phyloP scores from a whole-genome alignment of 768 basidiomycete species.

The Boletus sp. region DNA sequence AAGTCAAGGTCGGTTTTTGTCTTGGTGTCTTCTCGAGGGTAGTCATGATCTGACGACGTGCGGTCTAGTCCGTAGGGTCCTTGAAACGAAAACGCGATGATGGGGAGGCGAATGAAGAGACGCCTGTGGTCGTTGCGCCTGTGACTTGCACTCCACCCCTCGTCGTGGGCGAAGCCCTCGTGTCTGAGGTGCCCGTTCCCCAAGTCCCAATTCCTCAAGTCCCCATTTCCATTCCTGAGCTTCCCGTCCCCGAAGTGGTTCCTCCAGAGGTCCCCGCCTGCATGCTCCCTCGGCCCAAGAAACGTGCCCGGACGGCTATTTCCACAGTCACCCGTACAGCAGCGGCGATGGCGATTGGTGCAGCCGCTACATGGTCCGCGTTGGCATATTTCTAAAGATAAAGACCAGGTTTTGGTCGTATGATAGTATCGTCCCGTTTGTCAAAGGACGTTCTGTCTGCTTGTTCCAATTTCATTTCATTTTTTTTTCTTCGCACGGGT shows the following conservation, averaged over 20 bases:
- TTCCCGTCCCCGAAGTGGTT: background rate
- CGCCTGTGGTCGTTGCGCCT: background rate
- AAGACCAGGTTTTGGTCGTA: background rate
- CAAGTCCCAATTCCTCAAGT: conserved; percentile 2
- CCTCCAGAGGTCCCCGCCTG: background rate
- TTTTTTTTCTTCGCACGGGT: background rate
- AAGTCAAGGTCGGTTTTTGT: conserved; percentile 29
- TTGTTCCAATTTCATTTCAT: background rate
- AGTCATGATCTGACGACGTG: conserved; percentile 24
- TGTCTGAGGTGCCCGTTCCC: conserved; percentile 1
- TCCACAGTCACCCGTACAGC: conserved; percentile 53
- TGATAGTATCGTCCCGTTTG: background rate
- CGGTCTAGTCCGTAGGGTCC: conserved; percentile 32
- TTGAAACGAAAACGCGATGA: conserved; percentile 64
- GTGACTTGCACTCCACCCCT: background rate
- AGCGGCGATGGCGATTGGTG: conserved; percentile 61
- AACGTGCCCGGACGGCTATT: conserved; percentile 42
- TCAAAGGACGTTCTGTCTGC: background rate
- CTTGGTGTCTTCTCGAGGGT: conserved; percentile 4
- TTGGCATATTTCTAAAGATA: conserved; percentile 55
- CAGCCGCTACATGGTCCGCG: conserved; percentile 70
- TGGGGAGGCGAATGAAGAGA: conserved; percentile 31
- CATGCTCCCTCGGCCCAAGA: conserved; percentile 32
- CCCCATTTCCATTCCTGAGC: background rate
- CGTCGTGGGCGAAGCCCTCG: background rate